These are phyloP conservation scores for Amphirosellinia nigrospora DNA, from an alignment of 495 filamentous ascomycete species.

Conservation along the genomic window DNA sequence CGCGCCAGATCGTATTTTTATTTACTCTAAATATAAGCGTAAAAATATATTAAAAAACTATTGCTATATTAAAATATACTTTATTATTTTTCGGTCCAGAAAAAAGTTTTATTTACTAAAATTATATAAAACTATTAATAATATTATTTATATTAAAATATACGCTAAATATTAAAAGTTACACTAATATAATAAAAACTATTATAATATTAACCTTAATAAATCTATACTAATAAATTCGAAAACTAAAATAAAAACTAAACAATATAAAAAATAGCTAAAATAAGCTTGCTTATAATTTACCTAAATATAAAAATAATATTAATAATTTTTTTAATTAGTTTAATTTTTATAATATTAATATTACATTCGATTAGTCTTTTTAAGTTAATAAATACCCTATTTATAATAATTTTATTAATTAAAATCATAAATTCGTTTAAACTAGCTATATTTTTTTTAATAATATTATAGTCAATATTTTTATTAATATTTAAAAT, in stretches of 20 bases:
- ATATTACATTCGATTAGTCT: neutral
- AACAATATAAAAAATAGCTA: neutral
- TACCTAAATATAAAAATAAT: too few species aligned
- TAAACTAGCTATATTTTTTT: neutral
- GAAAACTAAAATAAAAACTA: neutral
- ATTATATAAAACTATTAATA: neutral
- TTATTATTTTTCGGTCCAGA: neutral
- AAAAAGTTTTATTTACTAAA: too few species aligned
- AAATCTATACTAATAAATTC: neutral
- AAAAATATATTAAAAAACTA: neutral
- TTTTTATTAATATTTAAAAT: neutral
- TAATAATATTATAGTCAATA: neutral
- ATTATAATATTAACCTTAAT: too few species aligned
- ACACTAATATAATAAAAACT: neutral
- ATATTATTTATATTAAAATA: neutral
- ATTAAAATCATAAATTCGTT: neutral
- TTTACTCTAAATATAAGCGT: neutral
- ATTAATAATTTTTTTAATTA: neutral
- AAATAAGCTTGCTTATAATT: neutral
- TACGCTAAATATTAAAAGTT: neutral
- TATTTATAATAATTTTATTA: neutral
- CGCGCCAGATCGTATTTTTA: neutral
- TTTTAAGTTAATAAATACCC: neutral
- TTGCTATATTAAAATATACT: neutral
- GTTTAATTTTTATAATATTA: neutral